These are phyloP conservation scores for Lavandula angustifolia DNA, from an alignment of 257 asterid species.

Conservation along the genomic window DNA sequence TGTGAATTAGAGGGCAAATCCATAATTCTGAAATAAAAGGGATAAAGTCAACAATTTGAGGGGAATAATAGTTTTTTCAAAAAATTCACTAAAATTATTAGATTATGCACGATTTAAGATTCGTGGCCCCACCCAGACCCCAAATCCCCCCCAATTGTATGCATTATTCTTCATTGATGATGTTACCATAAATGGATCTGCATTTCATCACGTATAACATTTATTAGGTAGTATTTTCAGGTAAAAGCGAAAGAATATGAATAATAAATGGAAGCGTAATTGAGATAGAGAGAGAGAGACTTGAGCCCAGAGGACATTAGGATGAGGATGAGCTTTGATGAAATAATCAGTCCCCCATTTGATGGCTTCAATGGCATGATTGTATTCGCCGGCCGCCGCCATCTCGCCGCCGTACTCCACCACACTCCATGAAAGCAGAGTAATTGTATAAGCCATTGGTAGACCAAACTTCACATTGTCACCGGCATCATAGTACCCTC, in stretches of 20 bases:
- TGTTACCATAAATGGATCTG: background rate
- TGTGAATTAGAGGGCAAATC: background rate
- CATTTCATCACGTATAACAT: background rate
- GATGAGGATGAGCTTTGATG: constrained; percentile 71
- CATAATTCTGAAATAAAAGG: background rate
- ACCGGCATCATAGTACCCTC: constrained; percentile 93
- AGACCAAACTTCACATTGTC: constrained; percentile 88
- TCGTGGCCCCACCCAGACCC: background rate
- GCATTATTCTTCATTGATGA: background rate
- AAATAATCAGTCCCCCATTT: constrained; percentile 86
- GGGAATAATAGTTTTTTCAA: background rate
- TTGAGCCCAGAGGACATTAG: constrained; percentile 64
- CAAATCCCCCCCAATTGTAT: background rate
- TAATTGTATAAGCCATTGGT: constrained; percentile 87
- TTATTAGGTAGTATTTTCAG: background rate
- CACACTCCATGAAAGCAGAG: constrained; percentile 82
- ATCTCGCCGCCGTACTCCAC: constrained; percentile 46
- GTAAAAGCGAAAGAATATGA: background rate
- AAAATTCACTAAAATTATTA: background rate
- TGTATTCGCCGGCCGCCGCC: constrained; percentile 46
- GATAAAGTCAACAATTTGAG: background rate
- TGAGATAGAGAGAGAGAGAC: constrained; percentile 26
- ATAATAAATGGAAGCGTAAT: background rate
- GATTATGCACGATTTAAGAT: background rate
- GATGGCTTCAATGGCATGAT: constrained; percentile 64